Evolutionary conservation across 768 basidiomycete species (phyloP).

Genomic region (Mycena haematopus): DNA sequence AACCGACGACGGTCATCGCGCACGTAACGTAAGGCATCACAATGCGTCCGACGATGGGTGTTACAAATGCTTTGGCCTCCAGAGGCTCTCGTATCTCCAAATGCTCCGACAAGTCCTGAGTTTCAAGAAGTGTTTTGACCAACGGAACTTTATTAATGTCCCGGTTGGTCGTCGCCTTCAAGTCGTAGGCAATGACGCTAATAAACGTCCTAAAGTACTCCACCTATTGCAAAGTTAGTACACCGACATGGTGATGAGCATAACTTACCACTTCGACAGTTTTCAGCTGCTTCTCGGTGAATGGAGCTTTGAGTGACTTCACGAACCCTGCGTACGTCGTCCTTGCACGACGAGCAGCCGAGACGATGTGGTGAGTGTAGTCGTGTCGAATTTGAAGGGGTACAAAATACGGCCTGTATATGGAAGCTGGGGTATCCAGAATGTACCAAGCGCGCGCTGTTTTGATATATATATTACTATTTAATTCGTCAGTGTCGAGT

Average conservation of each 20-base stretch:
- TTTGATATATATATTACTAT: slow-evolving; percentile 14
- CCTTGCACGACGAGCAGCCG: neutral
- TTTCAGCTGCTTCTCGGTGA: slow-evolving; percentile 8
- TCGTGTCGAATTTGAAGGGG: slow-evolving; percentile 4
- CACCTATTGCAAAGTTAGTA: neutral
- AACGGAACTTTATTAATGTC: neutral
- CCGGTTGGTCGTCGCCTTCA: neutral
- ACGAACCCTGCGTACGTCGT: neutral
- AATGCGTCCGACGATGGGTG: slow-evolving; percentile 15
- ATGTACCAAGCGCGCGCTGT: slow-evolving; percentile 19
- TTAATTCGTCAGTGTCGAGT: neutral
- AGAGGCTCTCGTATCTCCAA: slow-evolving; percentile 1
- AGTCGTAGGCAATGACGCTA: neutral
- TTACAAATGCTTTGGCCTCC: slow-evolving; percentile 1
- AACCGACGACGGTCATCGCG: slow-evolving; percentile 1
- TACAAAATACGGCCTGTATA: slow-evolving; percentile 3
- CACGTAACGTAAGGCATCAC: neutral
- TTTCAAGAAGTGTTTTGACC: neutral
- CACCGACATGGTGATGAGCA: neutral
- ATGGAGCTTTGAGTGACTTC: neutral
- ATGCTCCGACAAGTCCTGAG: neutral
- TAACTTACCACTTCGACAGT: slow-evolving; percentile 10
- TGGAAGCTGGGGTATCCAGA: slow-evolving; percentile 5
- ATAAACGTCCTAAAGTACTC: slow-evolving; percentile 1
- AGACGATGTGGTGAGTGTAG: slow-evolving; percentile 9